phyloP scores from a whole-genome alignment of 2,329 filamentous ascomycete species.

The Fusarium hostae region DNA sequence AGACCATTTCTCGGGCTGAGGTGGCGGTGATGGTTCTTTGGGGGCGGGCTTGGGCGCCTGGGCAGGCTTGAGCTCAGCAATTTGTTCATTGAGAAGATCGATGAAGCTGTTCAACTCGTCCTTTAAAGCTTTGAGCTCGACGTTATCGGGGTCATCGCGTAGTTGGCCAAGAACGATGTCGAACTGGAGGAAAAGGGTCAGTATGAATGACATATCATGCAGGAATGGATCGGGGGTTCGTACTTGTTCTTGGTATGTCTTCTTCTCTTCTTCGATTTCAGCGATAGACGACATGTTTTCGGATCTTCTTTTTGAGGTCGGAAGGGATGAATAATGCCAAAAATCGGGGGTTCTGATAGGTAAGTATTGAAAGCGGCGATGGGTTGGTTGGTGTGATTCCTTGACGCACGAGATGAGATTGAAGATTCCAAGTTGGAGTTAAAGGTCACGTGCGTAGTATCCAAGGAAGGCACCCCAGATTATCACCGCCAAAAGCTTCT shows the following conservation, averaged over 20 bases:
- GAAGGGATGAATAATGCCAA: background rate
- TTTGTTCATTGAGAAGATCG: constrained; percentile 79
- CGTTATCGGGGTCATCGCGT: constrained; percentile 82
- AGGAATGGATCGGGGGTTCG: constrained; percentile 22
- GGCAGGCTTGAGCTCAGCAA: constrained; percentile 78
- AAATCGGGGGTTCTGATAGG: background rate
- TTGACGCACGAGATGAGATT: constrained; percentile 3
- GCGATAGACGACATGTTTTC: constrained; percentile 48
- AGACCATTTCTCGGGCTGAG: constrained; percentile 79
- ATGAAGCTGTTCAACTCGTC: constrained; percentile 86
- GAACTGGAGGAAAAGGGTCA: constrained; percentile 63
- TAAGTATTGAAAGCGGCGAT: constrained; percentile 3
- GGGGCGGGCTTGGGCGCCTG: constrained; percentile 58
- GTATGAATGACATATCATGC: background rate
- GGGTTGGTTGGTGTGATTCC: constrained; percentile 7
- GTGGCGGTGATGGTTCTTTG: constrained; percentile 59
- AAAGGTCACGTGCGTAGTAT: constrained; percentile 29
- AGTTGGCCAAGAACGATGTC: constrained; percentile 81
- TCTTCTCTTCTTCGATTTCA: constrained; percentile 63
- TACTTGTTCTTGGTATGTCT: constrained; percentile 68
- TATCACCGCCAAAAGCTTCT: constrained; percentile 10
- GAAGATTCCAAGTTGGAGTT: constrained; percentile 14
- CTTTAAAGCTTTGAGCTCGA: constrained; percentile 80
- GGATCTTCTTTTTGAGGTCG: background rate
- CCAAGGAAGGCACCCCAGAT: background rate